These are phyloP conservation scores for Galeopsis tetrahit DNA, from an alignment of 257 asterid genomes.

Conservation along the genomic window DNA sequence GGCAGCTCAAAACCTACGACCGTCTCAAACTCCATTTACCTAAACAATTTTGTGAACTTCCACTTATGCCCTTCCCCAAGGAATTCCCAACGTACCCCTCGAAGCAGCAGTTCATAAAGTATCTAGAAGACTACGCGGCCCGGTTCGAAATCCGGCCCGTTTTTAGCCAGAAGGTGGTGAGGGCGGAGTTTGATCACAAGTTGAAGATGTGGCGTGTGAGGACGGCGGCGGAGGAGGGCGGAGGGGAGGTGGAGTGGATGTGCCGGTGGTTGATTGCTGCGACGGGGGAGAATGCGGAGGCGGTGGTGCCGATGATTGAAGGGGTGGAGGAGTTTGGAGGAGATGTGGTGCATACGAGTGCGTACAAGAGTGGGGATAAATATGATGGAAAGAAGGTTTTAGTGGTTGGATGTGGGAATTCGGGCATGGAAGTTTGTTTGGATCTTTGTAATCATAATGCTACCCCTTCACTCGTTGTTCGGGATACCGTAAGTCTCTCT, in stretches of 20 bases:
- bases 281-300: constrained; percentile 90
- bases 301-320: constrained; percentile 54
- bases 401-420: constrained; percentile 92
- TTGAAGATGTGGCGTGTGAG: constrained; percentile 62
- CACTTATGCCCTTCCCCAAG: constrained; percentile 69
- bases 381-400: constrained; percentile 63
- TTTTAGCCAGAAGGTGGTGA: constrained; percentile 52
- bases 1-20: constrained; percentile 86
- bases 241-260: constrained; percentile 47
- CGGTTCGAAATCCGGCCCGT: constrained; percentile 63
- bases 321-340: constrained; percentile 66
- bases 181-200: constrained; percentile 53
- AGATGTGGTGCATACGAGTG: constrained; percentile 65
- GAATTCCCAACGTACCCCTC: constrained; percentile 78
- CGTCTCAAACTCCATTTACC: constrained; percentile 86
- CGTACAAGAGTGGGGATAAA: constrained; percentile 60
- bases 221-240: constrained; percentile 30
- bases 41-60: constrained; percentile 80
- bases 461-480: constrained; percentile 64
- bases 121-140: constrained; percentile 62
- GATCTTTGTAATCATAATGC: constrained; percentile 82
- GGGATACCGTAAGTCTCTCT: constrained; percentile 69
- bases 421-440: constrained; percentile 96
- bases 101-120: constrained; percentile 65
- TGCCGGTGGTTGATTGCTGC: constrained; percentile 78